Evolutionary conservation across 1,284 basidiomycete genomes (phyloP), one percentile per base, ranked within the genome.

Genomic region (Microbotryum silenes-acaulis): DNA sequence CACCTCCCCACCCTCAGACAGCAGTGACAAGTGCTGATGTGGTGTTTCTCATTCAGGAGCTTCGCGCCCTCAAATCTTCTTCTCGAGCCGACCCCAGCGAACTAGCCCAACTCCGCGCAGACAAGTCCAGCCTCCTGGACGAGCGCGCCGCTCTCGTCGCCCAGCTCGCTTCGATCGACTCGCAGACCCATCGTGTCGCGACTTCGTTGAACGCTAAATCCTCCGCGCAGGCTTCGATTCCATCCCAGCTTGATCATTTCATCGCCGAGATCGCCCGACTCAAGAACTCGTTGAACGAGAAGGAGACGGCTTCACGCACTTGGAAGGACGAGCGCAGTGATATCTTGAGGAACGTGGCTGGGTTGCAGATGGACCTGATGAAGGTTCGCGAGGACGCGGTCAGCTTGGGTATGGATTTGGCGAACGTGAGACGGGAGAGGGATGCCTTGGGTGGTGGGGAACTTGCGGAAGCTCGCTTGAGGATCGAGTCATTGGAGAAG

Each of bases 271-370:
- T 68, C 47, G 56, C 62, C 4, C n/a, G 31, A 0, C 56, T 63
- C 21, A 51, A 54, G 10, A 25, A 44, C 2, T 37, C 57, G 9
- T 31, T 61, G 9, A 25, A 23, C 4, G 18, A 60, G 27, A 54
- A 54, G 54, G 61, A 69, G 23, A 56, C 60, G 20, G 55, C 62
- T 23, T 56, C 67, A 20, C 54, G 59, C 1, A 16, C 20, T 6
- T 79, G 84, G 52, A 78, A 77, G n/a, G 77, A 80, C 6, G 86
- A 88, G 75, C 84, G 83, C 71, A 79, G 75, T 59, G 82, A 83
- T 62, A 82, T 87, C 60, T 80, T 81, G 1, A 78, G 78, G 51
- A 84, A 81, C 7, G 83, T 89, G 10, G 79, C 81, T 2, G 72
- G 72, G 0, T 78, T 91, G 37, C 85, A 89, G 71, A 77, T 81